Evolutionary conservation across 2,329 filamentous ascomycete species (phyloP).

Genomic region (Colletotrichum sp.): DNA sequence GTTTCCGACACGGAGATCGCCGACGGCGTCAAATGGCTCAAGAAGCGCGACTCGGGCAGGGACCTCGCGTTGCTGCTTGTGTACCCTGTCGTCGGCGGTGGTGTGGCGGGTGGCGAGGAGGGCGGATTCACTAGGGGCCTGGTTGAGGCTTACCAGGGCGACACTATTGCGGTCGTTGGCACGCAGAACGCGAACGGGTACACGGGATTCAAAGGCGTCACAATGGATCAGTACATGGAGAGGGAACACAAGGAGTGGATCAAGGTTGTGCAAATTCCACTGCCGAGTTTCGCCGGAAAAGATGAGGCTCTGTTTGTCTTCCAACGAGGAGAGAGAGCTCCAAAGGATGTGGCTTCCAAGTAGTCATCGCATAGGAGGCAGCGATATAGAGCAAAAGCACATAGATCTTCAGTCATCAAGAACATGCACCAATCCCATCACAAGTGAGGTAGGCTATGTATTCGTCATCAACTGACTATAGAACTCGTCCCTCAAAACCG

Average conservation of each 20-base stretch:
- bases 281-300: constrained; percentile 79
- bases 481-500: background rate
- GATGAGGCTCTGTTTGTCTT: constrained; percentile 78
- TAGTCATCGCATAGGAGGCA: background rate
- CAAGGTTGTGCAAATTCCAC: constrained; percentile 65
- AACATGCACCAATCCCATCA: too few relatives aligned
- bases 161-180: constrained; percentile 73
- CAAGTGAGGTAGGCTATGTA: background rate
- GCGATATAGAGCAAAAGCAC: background rate
- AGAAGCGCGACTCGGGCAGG: constrained; percentile 50
- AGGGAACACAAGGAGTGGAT: constrained; percentile 62
- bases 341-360: background rate
- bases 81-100: constrained; percentile 72
- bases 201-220: constrained; percentile 69
- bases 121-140: constrained; percentile 69
- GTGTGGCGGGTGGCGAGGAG: constrained; percentile 67
- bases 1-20: constrained; percentile 67
- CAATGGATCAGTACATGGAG: constrained; percentile 71
- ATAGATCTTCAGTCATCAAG: background rate
- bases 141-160: constrained; percentile 65
- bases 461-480: background rate
- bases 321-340: constrained; percentile 49
- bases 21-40: constrained; percentile 66
- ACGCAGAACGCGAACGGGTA: constrained; percentile 79
- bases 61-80: constrained; percentile 71